phyloP scores from a whole-genome alignment of 1,139 yeast species.

The Kurtzmaniella quercitrusa region DNA sequence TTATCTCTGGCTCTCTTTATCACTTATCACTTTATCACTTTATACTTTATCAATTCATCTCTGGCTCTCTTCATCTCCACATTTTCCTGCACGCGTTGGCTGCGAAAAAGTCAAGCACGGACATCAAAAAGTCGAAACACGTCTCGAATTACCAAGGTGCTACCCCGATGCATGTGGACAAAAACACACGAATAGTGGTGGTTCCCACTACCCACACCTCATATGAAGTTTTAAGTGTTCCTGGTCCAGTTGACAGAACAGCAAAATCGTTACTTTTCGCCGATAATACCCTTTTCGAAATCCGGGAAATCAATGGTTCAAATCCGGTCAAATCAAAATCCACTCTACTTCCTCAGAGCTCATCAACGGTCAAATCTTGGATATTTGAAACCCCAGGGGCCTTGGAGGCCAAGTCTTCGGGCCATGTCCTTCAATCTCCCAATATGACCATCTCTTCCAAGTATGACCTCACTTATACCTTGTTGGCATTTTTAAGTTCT shows the following conservation, averaged over 20 bases:
- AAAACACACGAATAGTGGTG: constrained; percentile 15
- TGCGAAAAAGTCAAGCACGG: constrained; percentile 2
- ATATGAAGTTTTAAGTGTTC: constrained; percentile 21
- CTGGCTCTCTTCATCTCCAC: neutral
- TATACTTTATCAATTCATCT: neutral
- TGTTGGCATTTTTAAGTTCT: constrained; percentile 34
- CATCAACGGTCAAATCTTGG: constrained; percentile 32
- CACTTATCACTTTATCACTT: too few relatives aligned
- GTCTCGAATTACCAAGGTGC: neutral
- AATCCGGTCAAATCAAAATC: constrained; percentile 16
- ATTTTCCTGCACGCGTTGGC: constrained; percentile 2
- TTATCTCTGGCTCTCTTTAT: too few relatives aligned
- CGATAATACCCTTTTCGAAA: constrained; percentile 22
- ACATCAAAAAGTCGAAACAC: neutral
- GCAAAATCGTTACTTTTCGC: constrained; percentile 18
- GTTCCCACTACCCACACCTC: constrained; percentile 15
- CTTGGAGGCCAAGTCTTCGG: constrained; percentile 9
- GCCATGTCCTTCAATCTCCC: constrained; percentile 31
- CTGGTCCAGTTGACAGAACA: constrained; percentile 16
- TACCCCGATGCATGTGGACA: constrained; percentile 12
- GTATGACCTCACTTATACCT: constrained; percentile 38
- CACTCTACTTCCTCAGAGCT: constrained; percentile 17
- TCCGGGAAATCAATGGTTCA: constrained; percentile 28
- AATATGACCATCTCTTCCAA: constrained; percentile 38
- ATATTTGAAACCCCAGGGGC: constrained; percentile 23